Evolutionary conservation across 192 early-diverging fungal genomes (phyloP), one percentile per base, ranked within the genome.

Genomic region (Podila epigama): DNA sequence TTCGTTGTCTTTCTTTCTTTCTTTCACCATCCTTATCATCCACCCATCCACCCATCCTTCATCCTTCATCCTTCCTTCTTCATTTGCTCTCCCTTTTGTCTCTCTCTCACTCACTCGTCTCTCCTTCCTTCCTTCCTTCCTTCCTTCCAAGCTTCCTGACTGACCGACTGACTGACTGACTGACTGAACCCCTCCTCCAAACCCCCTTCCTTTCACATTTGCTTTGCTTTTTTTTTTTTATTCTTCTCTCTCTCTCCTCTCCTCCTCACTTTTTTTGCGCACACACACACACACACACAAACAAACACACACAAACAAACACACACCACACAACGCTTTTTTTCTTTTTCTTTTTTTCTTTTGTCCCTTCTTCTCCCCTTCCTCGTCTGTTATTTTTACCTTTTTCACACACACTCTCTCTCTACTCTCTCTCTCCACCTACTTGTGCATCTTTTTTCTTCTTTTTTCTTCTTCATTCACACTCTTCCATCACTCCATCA

Each of bases 91-190:
- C 22, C 42, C 22, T 20, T 22, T 42, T 42, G 16, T n/a, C 16
- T 42, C 39, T 13, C 63, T 55, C 15, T 54, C 39, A 29, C 22
- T 64, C 62, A 33, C 35, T 39, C 28, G 48, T 37, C 33, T 39
- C 18, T 20, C 22, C 42, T 48, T 20, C 44, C 20, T 42, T n/a
- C 41, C 16, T 42, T 44, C 20, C 20, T 48, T 41, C 40, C 10
- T n/a, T n/a, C n/a, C n/a, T n/a, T n/a, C n/a, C n/a, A n/a, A n/a
- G n/a, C n/a, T n/a, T n/a, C n/a, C n/a, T n/a, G n/a, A n/a, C n/a
- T n/a, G n/a, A n/a, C n/a, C n/a, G n/a, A n/a, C n/a, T n/a, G n/a
- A n/a, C n/a, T n/a, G n/a, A n/a, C n/a, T n/a, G n/a, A n/a, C n/a
- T n/a, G n/a, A n/a, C n/a, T n/a, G n/a, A n/a, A n/a, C n/a, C n/a